Evolutionary conservation across 306 rosid species (phyloP).

Genomic region (Lupinus albus): DNA sequence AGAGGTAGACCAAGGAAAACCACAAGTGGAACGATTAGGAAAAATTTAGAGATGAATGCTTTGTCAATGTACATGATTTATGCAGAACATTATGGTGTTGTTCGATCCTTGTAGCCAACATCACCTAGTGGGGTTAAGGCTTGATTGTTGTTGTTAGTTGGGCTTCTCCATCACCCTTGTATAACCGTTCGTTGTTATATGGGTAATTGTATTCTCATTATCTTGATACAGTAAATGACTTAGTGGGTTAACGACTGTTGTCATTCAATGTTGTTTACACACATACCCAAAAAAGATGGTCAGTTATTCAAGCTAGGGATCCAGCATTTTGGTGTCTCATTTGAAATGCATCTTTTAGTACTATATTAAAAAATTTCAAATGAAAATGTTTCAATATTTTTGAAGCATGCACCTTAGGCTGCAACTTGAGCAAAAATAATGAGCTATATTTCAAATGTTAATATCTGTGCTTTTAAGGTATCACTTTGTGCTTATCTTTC

Average conservation of each 20-base stretch:
- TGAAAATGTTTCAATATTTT: not conserved
- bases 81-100: no score
- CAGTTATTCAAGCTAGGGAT: not conserved
- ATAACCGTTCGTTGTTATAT: not conserved
- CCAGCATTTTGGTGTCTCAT: not conserved
- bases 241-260: not conserved
- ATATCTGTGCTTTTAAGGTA: constrained; percentile 11
- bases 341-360: not conserved
- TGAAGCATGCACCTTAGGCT: not conserved
- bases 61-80: no score
- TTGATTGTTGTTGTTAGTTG: not conserved
- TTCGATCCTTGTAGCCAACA: no score
- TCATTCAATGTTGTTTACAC: not conserved
- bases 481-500: constrained; percentile 12
- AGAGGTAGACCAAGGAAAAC: no score
- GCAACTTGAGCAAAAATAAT: constrained; percentile 16
- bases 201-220: not conserved
- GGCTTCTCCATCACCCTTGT: not conserved
- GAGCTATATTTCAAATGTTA: constrained; percentile 34
- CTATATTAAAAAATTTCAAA: not conserved
- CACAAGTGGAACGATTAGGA: no score
- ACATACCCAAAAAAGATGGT: not conserved
- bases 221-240: not conserved
- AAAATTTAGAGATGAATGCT: no score
- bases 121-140: no score